Conservation (phyloP, 345 rosid species). For the Melastoma malabathricum region DNA sequence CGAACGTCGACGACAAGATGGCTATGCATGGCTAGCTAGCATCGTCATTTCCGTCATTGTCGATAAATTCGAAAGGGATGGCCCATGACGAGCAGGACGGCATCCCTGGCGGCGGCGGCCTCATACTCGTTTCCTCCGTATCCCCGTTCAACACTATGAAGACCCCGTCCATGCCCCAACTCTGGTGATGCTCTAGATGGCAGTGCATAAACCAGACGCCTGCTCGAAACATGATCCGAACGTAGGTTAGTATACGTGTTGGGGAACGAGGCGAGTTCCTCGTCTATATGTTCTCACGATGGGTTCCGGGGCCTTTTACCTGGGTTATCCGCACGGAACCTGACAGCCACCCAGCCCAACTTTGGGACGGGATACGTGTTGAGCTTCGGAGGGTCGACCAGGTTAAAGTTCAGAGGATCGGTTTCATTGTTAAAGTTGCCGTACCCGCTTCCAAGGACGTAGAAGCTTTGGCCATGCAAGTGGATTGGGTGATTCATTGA, state of each 20-base stretch:
- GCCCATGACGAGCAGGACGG: slow-evolving; percentile 10
- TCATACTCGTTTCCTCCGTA: slow-evolving; percentile 11
- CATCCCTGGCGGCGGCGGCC: slow-evolving; percentile 12
- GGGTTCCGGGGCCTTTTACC: slow-evolving; percentile 5
- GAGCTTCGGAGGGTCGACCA: slow-evolving; percentile 10
- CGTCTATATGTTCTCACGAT: background rate
- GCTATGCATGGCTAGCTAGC: no score
- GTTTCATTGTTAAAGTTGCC: slow-evolving; percentile 9
- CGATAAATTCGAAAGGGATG: no score
- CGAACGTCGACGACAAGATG: no score
- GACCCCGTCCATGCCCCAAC: slow-evolving; percentile 19
- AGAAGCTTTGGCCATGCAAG: slow-evolving; percentile 13
- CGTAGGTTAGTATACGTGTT: background rate
- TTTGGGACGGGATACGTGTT: slow-evolving; percentile 12
- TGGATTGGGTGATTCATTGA: slow-evolving; percentile 12
- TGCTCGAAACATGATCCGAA: background rate
- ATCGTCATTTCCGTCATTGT: no score
- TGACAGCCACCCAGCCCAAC: slow-evolving; percentile 11
- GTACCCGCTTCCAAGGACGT: slow-evolving; percentile 7
- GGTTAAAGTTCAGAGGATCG: slow-evolving; percentile 7
- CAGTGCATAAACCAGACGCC: slow-evolving; percentile 17
- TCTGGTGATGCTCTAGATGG: slow-evolving; percentile 15
- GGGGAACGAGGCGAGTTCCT: no score
- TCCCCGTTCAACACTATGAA: slow-evolving; percentile 17
- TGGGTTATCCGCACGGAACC: slow-evolving; percentile 16